Evolutionary conservation across 257 asterid genomes (phyloP).

Genomic region (Solanum virginianum): DNA sequence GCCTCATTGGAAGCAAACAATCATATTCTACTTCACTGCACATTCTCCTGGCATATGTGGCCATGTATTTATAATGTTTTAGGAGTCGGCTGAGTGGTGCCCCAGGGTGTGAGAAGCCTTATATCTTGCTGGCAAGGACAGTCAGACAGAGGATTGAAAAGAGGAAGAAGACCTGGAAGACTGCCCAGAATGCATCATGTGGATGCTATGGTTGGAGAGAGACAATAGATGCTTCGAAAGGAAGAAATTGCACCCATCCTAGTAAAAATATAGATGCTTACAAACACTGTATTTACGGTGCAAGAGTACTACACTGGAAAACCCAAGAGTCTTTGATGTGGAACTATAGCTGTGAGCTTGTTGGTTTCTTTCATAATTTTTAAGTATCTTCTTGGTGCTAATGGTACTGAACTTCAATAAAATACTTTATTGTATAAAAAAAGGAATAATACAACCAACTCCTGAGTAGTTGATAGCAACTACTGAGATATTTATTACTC

Average conservation of each 20-base stretch:
- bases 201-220: neutral
- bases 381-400: too few species aligned
- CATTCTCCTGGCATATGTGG: neutral
- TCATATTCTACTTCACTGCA: neutral
- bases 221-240: neutral
- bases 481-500: neutral
- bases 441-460: too few species aligned
- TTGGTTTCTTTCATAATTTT: too few species aligned
- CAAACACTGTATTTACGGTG: neutral
- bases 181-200: neutral
- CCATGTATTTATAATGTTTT: neutral
- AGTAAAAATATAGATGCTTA: neutral
- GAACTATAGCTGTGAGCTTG: too few species aligned
- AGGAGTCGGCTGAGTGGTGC: neutral
- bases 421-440: too few species aligned
- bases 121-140: neutral
- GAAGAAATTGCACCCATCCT: neutral
- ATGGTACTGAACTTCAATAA: too few species aligned
- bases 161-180: neutral
- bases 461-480: conserved; percentile 1
- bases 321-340: neutral
- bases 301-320: neutral
- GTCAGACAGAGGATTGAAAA: neutral
- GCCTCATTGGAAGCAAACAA: neutral
- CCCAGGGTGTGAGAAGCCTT: neutral